Base-by-base conservation (phyloP, 2,329 filamentous ascomycete species). In the Orbilia ellipsospora region DNA sequence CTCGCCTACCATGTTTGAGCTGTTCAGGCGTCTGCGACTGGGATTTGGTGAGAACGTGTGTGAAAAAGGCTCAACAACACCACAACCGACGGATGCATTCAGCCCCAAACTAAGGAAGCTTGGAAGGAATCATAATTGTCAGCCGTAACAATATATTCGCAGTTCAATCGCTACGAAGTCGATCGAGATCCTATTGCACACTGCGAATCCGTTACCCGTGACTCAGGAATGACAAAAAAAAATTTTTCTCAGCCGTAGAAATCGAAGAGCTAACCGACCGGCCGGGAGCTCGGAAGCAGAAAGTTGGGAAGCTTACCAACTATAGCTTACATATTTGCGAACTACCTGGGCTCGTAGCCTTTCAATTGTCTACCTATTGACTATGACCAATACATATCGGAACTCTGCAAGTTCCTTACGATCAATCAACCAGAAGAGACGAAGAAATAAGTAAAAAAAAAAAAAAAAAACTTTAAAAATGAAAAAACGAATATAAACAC, bases 51-150 rank as follows among this genome's bases (percentile, higher is more conserved):
- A 2, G 20, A 18, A 13, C 16, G 16, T 13, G 18, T 13, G 48
- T 13, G 16, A 52, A 52, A 52, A 52, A 52, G 48, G 48, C 48
- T 52, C 48, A 52, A 52, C 48, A 52, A 52, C 48, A 52, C 48
- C 48, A 52, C 20, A 4, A 23, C 48, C 18, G 48, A 52, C 20
- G 26, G 48, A 52, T 52, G 48, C 48, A 52, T 52, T 52, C 48
- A 52, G 48, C 48, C 48, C 48, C 48, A 18, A 52, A n/a, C 48
- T 23, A 52, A 52, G 23, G 23, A 23, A 52, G 12, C 16, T 52
- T 36, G 31, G 10, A 36, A 36, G 31, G 5, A 36, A 36, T 36
- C 31, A 23, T 52, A 23, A 23, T 23, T 23, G 48, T 52, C 48
- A 52, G 48, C 48, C 20, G 16, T 18, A 23, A 18, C n/a, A 23